Conservation (phyloP, 1,139 yeast genomes). For the Pichia sp. region DNA sequence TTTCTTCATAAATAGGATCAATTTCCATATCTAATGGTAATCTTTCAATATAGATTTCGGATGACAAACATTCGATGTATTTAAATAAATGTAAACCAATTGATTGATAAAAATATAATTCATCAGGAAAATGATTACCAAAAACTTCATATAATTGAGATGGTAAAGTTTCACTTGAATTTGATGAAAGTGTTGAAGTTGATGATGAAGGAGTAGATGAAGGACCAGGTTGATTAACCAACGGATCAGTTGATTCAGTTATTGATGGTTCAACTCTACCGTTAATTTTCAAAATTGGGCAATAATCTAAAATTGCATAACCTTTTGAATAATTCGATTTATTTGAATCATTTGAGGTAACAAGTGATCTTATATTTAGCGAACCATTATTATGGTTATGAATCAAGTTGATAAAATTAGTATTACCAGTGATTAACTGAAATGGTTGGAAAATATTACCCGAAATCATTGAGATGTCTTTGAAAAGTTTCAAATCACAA, state of each 20-base stretch:
- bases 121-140: slow-evolving; percentile 84
- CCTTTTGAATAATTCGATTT: slow-evolving; percentile 39
- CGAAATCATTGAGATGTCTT: slow-evolving; percentile 68
- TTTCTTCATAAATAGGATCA: slow-evolving; percentile 50
- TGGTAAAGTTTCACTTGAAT: slow-evolving; percentile 40
- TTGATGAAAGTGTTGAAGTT: slow-evolving; percentile 4
- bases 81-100: slow-evolving; percentile 67
- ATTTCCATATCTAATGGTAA: slow-evolving; percentile 65
- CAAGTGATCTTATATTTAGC: neutral
- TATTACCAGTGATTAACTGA: neutral
- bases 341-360: neutral
- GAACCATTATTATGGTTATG: slow-evolving; percentile 1
- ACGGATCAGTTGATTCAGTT: slow-evolving; percentile 17
- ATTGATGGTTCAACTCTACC: slow-evolving; percentile 63
- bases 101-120: slow-evolving; percentile 73
- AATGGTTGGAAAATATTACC: slow-evolving; percentile 74
- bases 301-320: slow-evolving; percentile 43
- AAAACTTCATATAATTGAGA: slow-evolving; percentile 76
- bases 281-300: slow-evolving; percentile 64
- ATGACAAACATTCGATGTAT: slow-evolving; percentile 60
- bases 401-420: neutral
- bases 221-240: slow-evolving; percentile 8
- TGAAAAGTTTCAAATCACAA: slow-evolving; percentile 57
- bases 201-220: neutral
- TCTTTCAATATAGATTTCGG: slow-evolving; percentile 57